phyloP scores from a whole-genome alignment of 108 stramenopile genomes.

The Cylindrotheca closterium region DNA sequence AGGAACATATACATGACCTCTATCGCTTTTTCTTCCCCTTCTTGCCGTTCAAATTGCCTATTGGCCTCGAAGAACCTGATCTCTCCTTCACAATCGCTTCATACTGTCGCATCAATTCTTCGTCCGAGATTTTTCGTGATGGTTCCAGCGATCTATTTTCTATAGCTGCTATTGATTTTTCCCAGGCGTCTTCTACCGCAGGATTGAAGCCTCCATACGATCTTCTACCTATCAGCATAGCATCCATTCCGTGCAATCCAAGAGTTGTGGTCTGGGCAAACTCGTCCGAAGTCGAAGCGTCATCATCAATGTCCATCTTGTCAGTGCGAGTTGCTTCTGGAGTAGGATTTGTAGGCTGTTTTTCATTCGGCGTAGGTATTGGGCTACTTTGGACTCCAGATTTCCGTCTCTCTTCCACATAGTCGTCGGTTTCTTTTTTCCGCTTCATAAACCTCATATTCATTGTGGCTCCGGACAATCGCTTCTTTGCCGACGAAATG shows the following conservation, averaged over 20 bases:
- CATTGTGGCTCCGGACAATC: conserved; percentile 78
- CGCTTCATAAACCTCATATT: conserved; percentile 88
- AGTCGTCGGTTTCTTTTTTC: conserved; percentile 28
- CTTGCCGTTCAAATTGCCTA: conserved; percentile 24
- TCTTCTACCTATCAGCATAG: conserved; percentile 66
- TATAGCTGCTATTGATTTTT: conserved; percentile 27
- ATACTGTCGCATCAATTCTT: conserved; percentile 71
- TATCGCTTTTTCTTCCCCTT: conserved; percentile 17
- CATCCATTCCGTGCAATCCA: conserved; percentile 69
- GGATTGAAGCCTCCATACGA: conserved; percentile 73
- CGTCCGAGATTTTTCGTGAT: conserved; percentile 54
- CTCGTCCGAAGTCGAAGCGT: conserved; percentile 6
- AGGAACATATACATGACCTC: too few relatives aligned
- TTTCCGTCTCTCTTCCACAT: conserved; percentile 13
- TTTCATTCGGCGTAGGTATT: neutral
- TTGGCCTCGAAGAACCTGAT: conserved; percentile 8
- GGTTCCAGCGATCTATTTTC: neutral
- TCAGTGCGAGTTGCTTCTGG: neutral
- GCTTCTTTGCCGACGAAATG: conserved; percentile 31
- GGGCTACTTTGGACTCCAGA: neutral
- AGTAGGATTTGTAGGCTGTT: neutral
- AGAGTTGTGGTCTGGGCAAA: conserved; percentile 37
- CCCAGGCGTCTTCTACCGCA: conserved; percentile 55
- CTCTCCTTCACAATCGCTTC: conserved; percentile 53
- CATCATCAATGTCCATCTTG: conserved; percentile 22